Conservation (phyloP, 768 basidiomycete species). For the Lepiota venenata region DNA sequence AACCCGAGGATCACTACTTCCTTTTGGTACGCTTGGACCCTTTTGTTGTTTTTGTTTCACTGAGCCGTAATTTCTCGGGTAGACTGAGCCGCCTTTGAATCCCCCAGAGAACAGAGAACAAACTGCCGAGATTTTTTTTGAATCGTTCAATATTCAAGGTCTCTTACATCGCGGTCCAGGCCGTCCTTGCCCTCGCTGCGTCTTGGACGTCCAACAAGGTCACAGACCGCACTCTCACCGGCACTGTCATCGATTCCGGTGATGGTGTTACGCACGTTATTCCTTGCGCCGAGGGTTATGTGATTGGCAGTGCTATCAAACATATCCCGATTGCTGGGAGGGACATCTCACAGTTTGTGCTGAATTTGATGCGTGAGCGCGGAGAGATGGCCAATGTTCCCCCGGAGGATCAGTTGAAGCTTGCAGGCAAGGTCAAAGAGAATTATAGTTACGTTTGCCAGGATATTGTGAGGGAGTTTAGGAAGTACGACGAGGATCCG, state of each 20-base stretch:
- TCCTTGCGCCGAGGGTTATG: constrained; percentile 94
- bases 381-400: constrained; percentile 90
- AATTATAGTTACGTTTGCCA: constrained; percentile 98
- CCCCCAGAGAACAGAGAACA: constrained; percentile 98
- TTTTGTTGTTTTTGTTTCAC: neutral
- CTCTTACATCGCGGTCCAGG: constrained; percentile 98
- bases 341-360: constrained; percentile 95
- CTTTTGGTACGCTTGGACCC: constrained; percentile 65
- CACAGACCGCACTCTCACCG: constrained; percentile 87
- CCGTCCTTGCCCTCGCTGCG: constrained; percentile 95
- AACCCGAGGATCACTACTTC: constrained; percentile 99
- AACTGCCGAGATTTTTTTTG: constrained; percentile 99
- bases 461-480: constrained; percentile 98
- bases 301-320: constrained; percentile 98
- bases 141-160: constrained; percentile 99
- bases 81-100: constrained; percentile 99
- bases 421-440: constrained; percentile 96
- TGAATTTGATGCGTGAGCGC: constrained; percentile 93
- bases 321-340: constrained; percentile 98
- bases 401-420: constrained; percentile 89
- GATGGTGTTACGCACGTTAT: constrained; percentile 99
- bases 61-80: neutral
- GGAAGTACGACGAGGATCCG: constrained; percentile 96
- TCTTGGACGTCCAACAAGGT: constrained; percentile 94
- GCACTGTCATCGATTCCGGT: constrained; percentile 98